These are phyloP conservation scores for Pseudogymnoascus verrucosus DNA, from an alignment of 2,329 filamentous ascomycete species.

Conservation along the genomic window DNA sequence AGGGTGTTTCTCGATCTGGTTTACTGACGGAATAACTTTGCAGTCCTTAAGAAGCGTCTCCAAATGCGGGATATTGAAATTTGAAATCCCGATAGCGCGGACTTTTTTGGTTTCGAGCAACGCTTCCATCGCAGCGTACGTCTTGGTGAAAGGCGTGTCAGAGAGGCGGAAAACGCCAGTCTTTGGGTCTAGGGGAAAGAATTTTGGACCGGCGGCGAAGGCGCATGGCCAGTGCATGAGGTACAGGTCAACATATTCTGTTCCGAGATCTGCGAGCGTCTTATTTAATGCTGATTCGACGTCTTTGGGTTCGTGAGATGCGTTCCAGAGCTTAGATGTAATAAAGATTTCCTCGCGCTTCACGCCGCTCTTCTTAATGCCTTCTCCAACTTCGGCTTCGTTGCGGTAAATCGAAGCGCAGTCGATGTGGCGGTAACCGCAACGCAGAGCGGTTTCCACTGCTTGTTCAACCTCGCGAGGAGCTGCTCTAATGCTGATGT, in stretches of 20 bases:
- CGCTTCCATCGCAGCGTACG: slow-evolving; percentile 51
- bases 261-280: slow-evolving; percentile 29
- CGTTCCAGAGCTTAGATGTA: slow-evolving; percentile 57
- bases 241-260: slow-evolving; percentile 34
- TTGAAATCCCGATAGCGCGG: slow-evolving; percentile 53
- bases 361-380: slow-evolving; percentile 33
- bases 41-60: slow-evolving; percentile 34
- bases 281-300: slow-evolving; percentile 28
- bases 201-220: slow-evolving; percentile 21
- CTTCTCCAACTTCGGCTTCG: slow-evolving; percentile 36
- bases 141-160: slow-evolving; percentile 34
- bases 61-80: slow-evolving; percentile 41
- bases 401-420: slow-evolving; percentile 39
- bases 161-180: slow-evolving; percentile 19
- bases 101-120: slow-evolving; percentile 45
- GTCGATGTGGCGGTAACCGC: slow-evolving; percentile 42
- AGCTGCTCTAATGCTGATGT: slow-evolving; percentile 17
- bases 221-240: slow-evolving; percentile 33
- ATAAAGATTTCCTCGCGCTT: slow-evolving; percentile 36
- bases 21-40: slow-evolving; percentile 44
- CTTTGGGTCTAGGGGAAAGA: slow-evolving; percentile 23
- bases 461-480: slow-evolving; percentile 32
- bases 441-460: slow-evolving; percentile 39
- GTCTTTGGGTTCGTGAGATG: slow-evolving; percentile 27
- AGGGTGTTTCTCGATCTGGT: slow-evolving; percentile 49